Evolutionary conservation across 2,329 filamentous ascomycete species (phyloP).

Genomic region (Fusarium torreyae): DNA sequence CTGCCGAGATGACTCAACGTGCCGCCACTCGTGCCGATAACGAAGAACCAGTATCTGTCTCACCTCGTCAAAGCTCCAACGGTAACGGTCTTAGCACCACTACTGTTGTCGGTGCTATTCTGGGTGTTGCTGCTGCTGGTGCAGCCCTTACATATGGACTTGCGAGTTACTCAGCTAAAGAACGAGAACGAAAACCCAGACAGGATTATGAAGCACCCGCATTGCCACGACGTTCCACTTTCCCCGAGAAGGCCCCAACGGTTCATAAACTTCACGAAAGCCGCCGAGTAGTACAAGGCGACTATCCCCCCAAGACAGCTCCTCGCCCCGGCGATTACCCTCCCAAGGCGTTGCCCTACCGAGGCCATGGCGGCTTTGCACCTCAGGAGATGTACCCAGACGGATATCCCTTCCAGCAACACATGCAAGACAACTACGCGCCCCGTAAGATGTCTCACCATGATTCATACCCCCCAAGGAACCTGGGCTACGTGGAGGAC

Average conservation of each 20-base stretch:
- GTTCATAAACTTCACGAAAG: constrained; percentile 42
- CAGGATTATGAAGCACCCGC: constrained; percentile 60
- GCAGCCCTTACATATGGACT: constrained; percentile 78
- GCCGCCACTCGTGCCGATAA: constrained; percentile 40
- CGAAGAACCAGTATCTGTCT: constrained; percentile 42
- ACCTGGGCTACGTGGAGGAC: constrained; percentile 48
- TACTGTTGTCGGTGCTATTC: constrained; percentile 79
- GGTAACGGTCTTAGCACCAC: constrained; percentile 68
- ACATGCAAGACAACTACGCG: constrained; percentile 39
- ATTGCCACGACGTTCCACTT: constrained; percentile 63
- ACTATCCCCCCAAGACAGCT: constrained; percentile 39
- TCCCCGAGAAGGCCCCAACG: constrained; percentile 59
- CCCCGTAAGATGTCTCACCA: constrained; percentile 46
- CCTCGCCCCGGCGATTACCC: constrained; percentile 29
- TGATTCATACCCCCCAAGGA: constrained; percentile 42
- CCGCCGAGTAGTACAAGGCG: constrained; percentile 37
- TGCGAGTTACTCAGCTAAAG: constrained; percentile 62
- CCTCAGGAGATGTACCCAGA: constrained; percentile 43
- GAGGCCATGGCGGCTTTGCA: constrained; percentile 40
- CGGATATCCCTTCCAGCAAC: constrained; percentile 43
- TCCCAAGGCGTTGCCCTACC: constrained; percentile 43
- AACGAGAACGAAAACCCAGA: constrained; percentile 61
- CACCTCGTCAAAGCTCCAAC: constrained; percentile 55
- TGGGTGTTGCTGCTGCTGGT: constrained; percentile 85
- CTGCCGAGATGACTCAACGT: constrained; percentile 46